These are phyloP conservation scores for Debaryomyces psychrophilus DNA, from an alignment of 1,139 yeast species.

Conservation along the genomic window DNA sequence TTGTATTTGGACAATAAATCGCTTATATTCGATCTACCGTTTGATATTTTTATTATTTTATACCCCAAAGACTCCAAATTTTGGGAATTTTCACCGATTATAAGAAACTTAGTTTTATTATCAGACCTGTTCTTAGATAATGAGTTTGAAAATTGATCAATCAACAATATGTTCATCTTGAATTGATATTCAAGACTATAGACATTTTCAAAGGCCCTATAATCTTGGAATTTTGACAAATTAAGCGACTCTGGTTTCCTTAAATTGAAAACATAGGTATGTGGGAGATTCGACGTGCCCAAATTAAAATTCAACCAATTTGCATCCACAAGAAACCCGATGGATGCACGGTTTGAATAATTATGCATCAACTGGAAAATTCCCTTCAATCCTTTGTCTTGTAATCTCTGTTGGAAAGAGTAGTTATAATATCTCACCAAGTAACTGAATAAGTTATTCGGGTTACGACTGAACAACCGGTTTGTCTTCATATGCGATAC, in stretches of 20 bases:
- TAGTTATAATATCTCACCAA: conserved; percentile 5
- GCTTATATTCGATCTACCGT: not conserved
- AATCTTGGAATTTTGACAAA: conserved; percentile 3
- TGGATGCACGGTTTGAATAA: not conserved
- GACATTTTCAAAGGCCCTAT: conserved; percentile 1
- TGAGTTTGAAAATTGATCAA: not conserved
- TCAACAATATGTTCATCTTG: not conserved
- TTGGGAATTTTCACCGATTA: not conserved
- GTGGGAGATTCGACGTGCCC: not conserved
- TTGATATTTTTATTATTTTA: not conserved
- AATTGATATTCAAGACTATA: conserved; percentile 2
- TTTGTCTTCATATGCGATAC: not conserved
- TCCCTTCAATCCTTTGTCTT: not conserved
- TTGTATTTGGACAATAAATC: conserved; percentile 1
- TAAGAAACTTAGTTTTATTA: not conserved
- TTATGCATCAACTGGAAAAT: not conserved
- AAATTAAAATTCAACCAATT: conserved; percentile 6
- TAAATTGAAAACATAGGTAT: not conserved
- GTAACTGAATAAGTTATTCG: conserved; percentile 1
- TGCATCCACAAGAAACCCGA: conserved; percentile 2
- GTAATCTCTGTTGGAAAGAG: not conserved
- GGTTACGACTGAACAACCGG: not conserved
- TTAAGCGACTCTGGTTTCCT: conserved; percentile 1
- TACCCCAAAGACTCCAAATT: not conserved
- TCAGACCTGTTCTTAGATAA: not conserved